Evolutionary conservation across 1,284 basidiomycete species (phyloP).

Genomic region (Irpex rosettiformis): DNA sequence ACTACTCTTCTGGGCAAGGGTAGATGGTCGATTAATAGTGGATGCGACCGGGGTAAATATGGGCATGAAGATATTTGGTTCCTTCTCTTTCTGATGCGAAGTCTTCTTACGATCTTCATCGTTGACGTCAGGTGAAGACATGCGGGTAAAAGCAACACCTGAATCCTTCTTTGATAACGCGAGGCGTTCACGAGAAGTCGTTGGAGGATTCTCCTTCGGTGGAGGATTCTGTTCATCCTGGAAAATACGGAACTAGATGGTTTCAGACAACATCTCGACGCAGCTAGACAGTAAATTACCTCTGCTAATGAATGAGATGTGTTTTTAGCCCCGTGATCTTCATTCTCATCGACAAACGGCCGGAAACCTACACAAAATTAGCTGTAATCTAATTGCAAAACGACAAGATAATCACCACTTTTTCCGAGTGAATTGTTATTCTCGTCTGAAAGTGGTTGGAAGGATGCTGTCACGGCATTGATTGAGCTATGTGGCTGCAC

Average conservation of each 20-base stretch:
- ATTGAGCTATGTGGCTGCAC: no score
- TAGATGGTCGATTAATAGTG: neutral
- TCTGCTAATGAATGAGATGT: constrained; percentile 41
- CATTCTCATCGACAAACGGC: constrained; percentile 57
- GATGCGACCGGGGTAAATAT: neutral
- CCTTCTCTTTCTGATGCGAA: neutral
- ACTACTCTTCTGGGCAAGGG: neutral
- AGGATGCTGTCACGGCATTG: constrained; percentile 7
- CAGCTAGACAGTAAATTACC: constrained; percentile 25
- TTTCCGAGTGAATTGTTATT: no score
- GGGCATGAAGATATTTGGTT: neutral
- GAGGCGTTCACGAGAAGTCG: neutral
- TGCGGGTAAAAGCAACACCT: constrained; percentile 23
- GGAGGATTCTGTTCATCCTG: constrained; percentile 23
- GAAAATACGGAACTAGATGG: constrained; percentile 28
- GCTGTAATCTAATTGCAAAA: no score
- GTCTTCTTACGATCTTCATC: neutral
- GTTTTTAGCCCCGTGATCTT: constrained; percentile 35
- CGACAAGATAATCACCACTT: no score
- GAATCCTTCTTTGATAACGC: neutral
- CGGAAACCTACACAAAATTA: constrained; percentile 25
- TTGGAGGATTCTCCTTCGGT: constrained; percentile 16
- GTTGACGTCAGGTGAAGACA: neutral
- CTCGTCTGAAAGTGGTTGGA: neutral
- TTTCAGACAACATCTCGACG: neutral